A percentile compares a stretch with the other conserved stretches of the same genome.
phyloP scores from a whole-genome alignment of 2,329 filamentous ascomycete genomes.

The Cytospora chrysosperma region DNA sequence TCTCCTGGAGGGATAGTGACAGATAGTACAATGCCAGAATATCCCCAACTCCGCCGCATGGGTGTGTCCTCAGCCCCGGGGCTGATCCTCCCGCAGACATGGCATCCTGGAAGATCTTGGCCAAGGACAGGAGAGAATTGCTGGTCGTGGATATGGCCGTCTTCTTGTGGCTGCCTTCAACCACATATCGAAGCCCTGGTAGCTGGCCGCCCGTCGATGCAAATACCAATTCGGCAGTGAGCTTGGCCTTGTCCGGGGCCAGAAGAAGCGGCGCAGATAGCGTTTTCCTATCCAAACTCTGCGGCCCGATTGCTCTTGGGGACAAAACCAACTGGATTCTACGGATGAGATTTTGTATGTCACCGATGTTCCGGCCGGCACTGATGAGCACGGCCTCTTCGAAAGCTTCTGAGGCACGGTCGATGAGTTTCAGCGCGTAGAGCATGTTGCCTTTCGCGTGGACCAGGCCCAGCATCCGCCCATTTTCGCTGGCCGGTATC shows the following conservation, averaged over 20 bases:
- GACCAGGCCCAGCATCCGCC: slow-evolving; percentile 86
- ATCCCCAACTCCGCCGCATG: slow-evolving; percentile 80
- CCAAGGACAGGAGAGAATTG: slow-evolving; percentile 89
- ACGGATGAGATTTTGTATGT: slow-evolving; percentile 75
- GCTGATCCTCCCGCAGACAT: slow-evolving; percentile 72
- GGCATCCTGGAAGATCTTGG: slow-evolving; percentile 96
- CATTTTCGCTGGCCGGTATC: slow-evolving; percentile 83
- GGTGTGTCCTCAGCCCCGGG: slow-evolving; percentile 56
- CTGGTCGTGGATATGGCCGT: slow-evolving; percentile 90
- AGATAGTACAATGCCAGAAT: slow-evolving; percentile 95
- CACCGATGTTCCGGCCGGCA: slow-evolving; percentile 66
- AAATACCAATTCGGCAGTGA: slow-evolving; percentile 83
- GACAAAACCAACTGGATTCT: slow-evolving; percentile 72
- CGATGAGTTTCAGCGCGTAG: slow-evolving; percentile 82
- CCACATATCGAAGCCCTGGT: slow-evolving; percentile 73
- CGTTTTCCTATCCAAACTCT: slow-evolving; percentile 30
- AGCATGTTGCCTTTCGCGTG: slow-evolving; percentile 99
- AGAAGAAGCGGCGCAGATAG: slow-evolving; percentile 69
- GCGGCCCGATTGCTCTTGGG: slow-evolving; percentile 35
- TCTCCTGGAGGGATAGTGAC: slow-evolving; percentile 89
- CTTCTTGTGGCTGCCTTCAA: slow-evolving; percentile 68
- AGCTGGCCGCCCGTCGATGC: slow-evolving; percentile 67
- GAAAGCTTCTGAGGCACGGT: slow-evolving; percentile 80
- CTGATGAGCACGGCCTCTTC: slow-evolving; percentile 93
- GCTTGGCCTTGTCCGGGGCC: slow-evolving; percentile 77